Evolutionary conservation across 352 stramenopile species (phyloP).

Genomic region (Aphanomyces cochlioides): DNA sequence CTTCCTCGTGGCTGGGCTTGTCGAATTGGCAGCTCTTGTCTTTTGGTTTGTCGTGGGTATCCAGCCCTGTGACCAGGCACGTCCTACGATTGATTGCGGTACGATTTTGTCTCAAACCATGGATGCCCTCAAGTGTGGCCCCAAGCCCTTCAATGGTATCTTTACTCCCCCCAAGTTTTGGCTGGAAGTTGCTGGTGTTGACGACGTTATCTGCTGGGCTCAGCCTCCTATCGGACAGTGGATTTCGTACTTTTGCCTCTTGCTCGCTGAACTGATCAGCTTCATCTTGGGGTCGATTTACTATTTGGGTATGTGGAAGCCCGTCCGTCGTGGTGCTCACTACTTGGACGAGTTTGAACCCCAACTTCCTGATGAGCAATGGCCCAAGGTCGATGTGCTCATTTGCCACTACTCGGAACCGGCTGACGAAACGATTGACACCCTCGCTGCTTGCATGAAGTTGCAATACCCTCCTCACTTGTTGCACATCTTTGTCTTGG

Average conservation of each 20-base stretch:
- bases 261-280: conserved; percentile 62
- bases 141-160: conserved; percentile 55
- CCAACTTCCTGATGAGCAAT: conserved; percentile 72
- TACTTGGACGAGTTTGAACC: conserved; percentile 87
- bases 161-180: conserved; percentile 77
- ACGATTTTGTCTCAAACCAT: conserved; percentile 62
- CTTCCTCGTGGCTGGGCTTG: conserved; percentile 61
- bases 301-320: conserved; percentile 89
- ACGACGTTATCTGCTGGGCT: conserved; percentile 73
- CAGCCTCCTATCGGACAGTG: conserved; percentile 68
- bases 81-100: conserved; percentile 50
- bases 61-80: conserved; percentile 63
- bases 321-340: conserved; percentile 76
- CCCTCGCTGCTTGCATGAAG: conserved; percentile 83
- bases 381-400: conserved; percentile 81
- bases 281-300: conserved; percentile 71
- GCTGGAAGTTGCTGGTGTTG: conserved; percentile 55
- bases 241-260: conserved; percentile 73
- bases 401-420: conserved; percentile 81
- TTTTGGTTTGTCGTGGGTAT: conserved; percentile 80
- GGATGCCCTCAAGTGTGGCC: conserved; percentile 43
- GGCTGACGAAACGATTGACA: conserved; percentile 80
- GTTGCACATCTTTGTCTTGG: conserved; percentile 79
- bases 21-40: conserved; percentile 67
- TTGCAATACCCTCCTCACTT: conserved; percentile 84